These are phyloP conservation scores for Quercus engelmannii DNA, from an alignment of 306 rosid species.

Conservation along the genomic window DNA sequence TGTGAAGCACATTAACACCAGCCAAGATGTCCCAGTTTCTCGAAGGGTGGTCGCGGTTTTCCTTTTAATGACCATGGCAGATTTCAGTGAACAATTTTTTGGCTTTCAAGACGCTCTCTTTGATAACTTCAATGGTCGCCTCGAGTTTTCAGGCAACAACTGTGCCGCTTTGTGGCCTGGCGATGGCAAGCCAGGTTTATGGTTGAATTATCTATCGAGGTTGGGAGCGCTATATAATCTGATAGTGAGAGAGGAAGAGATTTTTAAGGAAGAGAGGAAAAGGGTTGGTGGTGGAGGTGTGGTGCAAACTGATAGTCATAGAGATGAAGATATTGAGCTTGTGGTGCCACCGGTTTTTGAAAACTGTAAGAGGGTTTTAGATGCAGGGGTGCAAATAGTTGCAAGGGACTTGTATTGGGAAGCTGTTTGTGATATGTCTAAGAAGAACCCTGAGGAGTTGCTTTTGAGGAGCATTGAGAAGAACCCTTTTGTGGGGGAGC, in stretches of 20 bases:
- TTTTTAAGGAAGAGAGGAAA: constrained; percentile 42
- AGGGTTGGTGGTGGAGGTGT: not conserved
- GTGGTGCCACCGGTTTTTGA: constrained; percentile 63
- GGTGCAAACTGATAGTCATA: not conserved
- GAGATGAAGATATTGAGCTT: constrained; percentile 62
- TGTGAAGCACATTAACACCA: constrained; percentile 61
- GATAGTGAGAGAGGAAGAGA: constrained; percentile 68
- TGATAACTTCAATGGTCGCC: constrained; percentile 51
- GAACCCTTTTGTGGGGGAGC: constrained; percentile 79
- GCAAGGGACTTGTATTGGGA: constrained; percentile 88
- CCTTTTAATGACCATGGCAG: constrained; percentile 76
- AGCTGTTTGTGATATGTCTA: constrained; percentile 42
- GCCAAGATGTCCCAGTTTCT: constrained; percentile 58
- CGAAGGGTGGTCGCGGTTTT: constrained; percentile 66
- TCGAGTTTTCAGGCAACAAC: constrained; percentile 57
- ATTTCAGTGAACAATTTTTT: constrained; percentile 76
- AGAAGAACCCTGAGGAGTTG: constrained; percentile 46
- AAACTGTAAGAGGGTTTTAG: constrained; percentile 57
- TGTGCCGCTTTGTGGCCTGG: constrained; percentile 70
- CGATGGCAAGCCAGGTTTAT: constrained; percentile 72
- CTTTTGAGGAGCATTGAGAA: constrained; percentile 51
- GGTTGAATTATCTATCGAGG: constrained; percentile 74
- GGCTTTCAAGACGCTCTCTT: constrained; percentile 71
- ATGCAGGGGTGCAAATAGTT: constrained; percentile 53
- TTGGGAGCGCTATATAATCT: constrained; percentile 63